phyloP scores from a whole-genome alignment of 73 alveolate species.

The Tetrahymena elliotti region DNA sequence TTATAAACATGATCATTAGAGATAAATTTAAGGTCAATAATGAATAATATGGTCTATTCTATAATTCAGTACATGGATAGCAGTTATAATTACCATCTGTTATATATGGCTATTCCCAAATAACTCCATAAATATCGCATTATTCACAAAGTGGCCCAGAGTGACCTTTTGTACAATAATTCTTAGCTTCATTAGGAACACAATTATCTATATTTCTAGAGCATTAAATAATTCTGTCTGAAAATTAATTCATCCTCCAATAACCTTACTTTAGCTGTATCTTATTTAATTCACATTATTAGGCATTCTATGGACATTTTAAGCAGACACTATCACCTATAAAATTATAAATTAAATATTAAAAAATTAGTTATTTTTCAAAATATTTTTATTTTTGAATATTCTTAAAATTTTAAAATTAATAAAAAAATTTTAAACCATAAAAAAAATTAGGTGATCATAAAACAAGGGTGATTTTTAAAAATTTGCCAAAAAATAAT shows the following conservation, averaged over 20 bases:
- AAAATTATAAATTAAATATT: too few species aligned
- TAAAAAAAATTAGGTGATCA: too few species aligned
- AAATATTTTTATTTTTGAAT: too few species aligned
- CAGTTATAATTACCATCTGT: constrained; percentile 13
- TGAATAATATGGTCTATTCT: not conserved
- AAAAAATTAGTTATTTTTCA: too few species aligned
- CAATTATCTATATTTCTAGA: not conserved
- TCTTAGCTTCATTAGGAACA: constrained; percentile 2
- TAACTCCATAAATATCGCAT: constrained; percentile 12
- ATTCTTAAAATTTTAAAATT: too few species aligned
- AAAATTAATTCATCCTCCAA: constrained; percentile 12
- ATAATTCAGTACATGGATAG: constrained; percentile 7
- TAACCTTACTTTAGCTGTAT: not conserved
- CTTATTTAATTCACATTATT: not conserved
- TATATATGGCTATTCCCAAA: not conserved
- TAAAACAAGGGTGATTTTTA: too few species aligned
- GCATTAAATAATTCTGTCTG: not conserved
- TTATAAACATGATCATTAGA: not conserved
- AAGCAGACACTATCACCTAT: not conserved
- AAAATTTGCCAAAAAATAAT: too few species aligned
- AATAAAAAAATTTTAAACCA: too few species aligned
- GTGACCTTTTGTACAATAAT: constrained; percentile 6
- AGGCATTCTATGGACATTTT: not conserved
- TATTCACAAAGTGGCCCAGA: constrained; percentile 29
- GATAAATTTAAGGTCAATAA: not conserved